Base-by-base conservation (phyloP, 2,329 filamentous ascomycete species). In the Tolypocladium inflatum region DNA sequence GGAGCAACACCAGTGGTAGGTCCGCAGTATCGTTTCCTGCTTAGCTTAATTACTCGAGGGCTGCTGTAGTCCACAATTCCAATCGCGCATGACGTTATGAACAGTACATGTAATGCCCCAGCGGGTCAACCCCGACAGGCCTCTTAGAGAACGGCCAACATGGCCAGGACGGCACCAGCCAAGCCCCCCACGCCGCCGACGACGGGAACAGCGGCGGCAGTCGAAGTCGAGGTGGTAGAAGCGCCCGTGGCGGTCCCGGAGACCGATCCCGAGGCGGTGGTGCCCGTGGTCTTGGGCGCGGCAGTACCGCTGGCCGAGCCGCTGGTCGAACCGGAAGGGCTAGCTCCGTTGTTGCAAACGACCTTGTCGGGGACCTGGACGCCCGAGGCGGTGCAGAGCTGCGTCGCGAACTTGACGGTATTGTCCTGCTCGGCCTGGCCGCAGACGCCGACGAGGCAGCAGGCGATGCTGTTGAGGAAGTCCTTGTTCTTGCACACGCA, bases 401-500 rank as follows among this genome's bases (percentile, higher is more conserved):
- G 60, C 53, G 66, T 63, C 55, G 75, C 75, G 62, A 68, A 76
- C 50, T 64, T 56, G 60, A 77, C 69, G 54, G 75, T 73, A 1
- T 62, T 59, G 1, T 65, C 59, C 61, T 73, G 70, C 42, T 71
- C 72, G 5, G 62, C 55, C 11, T 61, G 48, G 61, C 68, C 63
- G 66, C 75, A 78, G 51, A 61, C 62, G 39, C 65, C 64, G 48
- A 65, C 64, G 55, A 78, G 67, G 62, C 75, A 77, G 70, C 75
- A 78, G 55, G 75, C 72, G 54, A 77, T 75, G 61, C 62, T 63
- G 61, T 64, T 61, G 57, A 78, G 67, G 70, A 77, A 77, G 50
- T 68, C 57, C 53, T 63, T 54, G 69, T 76, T 75, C 64, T 63
- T 66, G 70, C 75, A 78, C 64, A 77, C 69, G 66, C 75, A 78